These are phyloP conservation scores for Solanum pinnatisectum DNA, from an alignment of 257 asterid genomes.

Conservation along the genomic window DNA sequence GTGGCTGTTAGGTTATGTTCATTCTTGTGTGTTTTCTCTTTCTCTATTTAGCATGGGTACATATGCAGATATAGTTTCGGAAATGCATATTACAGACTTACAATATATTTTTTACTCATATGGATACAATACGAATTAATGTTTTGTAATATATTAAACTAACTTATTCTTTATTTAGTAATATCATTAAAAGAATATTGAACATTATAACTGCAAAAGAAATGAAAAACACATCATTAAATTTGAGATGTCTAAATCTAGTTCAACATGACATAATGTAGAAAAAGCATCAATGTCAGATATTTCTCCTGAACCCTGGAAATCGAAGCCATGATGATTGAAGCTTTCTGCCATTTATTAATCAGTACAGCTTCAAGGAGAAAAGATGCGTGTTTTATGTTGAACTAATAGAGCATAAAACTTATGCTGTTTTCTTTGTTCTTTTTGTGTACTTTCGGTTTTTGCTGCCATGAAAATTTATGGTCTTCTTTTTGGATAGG, in stretches of 20 bases:
- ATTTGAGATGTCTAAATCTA: background rate
- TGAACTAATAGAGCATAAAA: background rate
- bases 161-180: background rate
- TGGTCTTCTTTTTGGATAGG: slow-evolving; percentile 27
- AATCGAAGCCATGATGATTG: background rate
- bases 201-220: background rate
- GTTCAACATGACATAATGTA: background rate
- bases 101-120: background rate
- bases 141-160: background rate
- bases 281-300: background rate
- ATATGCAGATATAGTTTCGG: background rate
- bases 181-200: background rate
- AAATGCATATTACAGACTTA: background rate
- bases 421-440: background rate
- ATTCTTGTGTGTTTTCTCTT: background rate
- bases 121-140: background rate
- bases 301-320: background rate
- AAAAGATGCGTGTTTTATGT: background rate
- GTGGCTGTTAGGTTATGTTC: background rate
- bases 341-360: background rate
- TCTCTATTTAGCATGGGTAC: background rate
- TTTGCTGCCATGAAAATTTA: background rate
- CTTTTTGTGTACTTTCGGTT: background rate
- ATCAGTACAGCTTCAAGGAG: background rate
- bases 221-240: background rate